Evolutionary conservation across 495 filamentous ascomycete species (phyloP), one percentile per base, ranked within the genome.

Genomic region (Penicillium pancosmium): DNA sequence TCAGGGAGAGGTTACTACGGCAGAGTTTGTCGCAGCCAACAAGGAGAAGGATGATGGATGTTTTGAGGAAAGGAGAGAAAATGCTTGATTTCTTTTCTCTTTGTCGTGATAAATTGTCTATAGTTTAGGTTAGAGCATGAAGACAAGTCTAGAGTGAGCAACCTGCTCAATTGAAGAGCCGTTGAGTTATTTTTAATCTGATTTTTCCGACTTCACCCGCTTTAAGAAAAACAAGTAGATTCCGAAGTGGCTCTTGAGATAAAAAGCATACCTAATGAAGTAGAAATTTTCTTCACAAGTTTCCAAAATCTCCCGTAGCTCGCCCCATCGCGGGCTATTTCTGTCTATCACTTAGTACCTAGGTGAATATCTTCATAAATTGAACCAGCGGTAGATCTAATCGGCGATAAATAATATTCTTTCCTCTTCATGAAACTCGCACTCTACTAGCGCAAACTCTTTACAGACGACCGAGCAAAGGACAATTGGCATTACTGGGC

Each of bases 1-100:
- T 1, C 59, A 63, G 46, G 65, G 65, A 23, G 65, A 68, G 38
- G 41, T 53, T 40, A 54, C 57, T 23, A 54, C 57, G 16, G 18
- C n/a, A 13, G 51, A 56, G 13, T 25, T 63, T 23, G 18, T 56
- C 36, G 43, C 44, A 7, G 21, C 41, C 13, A 59, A 52, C 38
- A 52, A 59, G 15, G 61, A 50, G 25, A 63, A 63, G 25, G 50
- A 18, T 18, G 34, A 61, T 13, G 47, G 18, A 2, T 52, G 53
- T 36, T 61, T 31, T 15, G 59, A 52, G 1, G 53, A 56, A n/a
- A 56, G 51, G 48, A 48, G 55, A 25, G 48, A 53, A 40, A 53
- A 53, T 51, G 40, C 34, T 6, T 49, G 31, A 50, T 18, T 21
- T 44, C 5, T 8, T 15, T 44, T 16, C n/a, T 19, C 41, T 25